Base-by-base conservation (phyloP, 768 basidiomycete species). In the Pleurotus tuoliensis region DNA sequence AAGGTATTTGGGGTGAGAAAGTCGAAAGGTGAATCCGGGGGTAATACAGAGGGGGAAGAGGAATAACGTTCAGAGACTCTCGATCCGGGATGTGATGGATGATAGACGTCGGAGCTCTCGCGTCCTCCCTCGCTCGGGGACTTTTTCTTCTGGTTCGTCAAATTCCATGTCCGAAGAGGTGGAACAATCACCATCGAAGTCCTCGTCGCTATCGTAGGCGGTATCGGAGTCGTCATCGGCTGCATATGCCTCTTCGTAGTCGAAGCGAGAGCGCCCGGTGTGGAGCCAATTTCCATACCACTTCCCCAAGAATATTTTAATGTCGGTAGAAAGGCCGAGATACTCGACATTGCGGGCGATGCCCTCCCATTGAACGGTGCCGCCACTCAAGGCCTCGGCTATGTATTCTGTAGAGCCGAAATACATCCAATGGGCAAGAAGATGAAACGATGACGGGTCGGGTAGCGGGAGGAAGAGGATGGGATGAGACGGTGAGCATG, bases 331-430 rank as follows among this genome's bases (percentile, higher is more conserved):
- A 59, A 95, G 79, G 16, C 84, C 87, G 48, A 96, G 85, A 65
- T 92, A 95, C 66, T 95, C 92, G 66, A 88, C 92, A 68, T 94
- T 96, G 58, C 88, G 84, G 16, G 90, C 90, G 58, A 95, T 76
- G 25, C 90, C 91, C 63, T 94, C 89, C 93, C 92, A 95, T 47
- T 82, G 82, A 45, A 92, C 78, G 51, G 76, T 68, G 16, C 87
- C 84, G 16, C 76, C 71, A 58, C 82, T 80, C 11, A 96, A 81
- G 41, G 81, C 85, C 20, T 82, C 76, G 64, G 88, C 82, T 63
- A 96, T 86, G 54, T 76, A 76, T 43, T 73, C 69, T 11, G 82
- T 82, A 59, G 81, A 76, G 27, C 90, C 92, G 70, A 90, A 92
- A 72, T 90, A 90, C 79, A 90, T 84, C 84, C 86, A 92, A 63